phyloP scores from a whole-genome alignment of 2,329 filamentous ascomycete species.

The Aspergillus fumigatiaffinis region DNA sequence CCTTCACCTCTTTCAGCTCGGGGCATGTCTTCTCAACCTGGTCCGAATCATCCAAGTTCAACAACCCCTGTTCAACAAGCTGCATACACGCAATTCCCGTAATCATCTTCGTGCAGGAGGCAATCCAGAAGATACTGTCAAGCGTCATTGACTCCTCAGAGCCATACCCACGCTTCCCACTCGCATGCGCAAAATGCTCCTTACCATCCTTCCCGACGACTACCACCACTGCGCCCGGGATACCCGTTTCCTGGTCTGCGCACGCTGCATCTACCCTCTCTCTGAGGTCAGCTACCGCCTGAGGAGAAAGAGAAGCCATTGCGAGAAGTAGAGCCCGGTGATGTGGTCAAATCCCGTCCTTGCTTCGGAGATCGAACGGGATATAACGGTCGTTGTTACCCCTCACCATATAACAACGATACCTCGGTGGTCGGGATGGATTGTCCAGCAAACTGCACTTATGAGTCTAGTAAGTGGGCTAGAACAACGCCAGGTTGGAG shows the following conservation, averaged over 20 bases:
- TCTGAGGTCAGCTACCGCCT: background rate
- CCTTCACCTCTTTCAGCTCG: constrained; percentile 42
- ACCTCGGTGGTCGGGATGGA: background rate
- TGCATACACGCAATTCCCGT: constrained; percentile 46
- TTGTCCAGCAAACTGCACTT: background rate
- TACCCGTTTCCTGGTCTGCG: constrained; percentile 30
- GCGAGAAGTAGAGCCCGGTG: no score
- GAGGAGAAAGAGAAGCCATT: background rate
- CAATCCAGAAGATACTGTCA: constrained; percentile 59
- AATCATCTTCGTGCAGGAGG: constrained; percentile 49
- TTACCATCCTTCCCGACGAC: constrained; percentile 48
- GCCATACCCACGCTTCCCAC: constrained; percentile 45
- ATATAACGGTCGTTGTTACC: background rate
- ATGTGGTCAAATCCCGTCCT: background rate
- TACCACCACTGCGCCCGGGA: constrained; percentile 47
- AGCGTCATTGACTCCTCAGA: constrained; percentile 52
- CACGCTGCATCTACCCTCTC: background rate
- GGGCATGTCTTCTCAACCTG: constrained; percentile 40
- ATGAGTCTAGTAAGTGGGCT: background rate
- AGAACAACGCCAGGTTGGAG: no score
- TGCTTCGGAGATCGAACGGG: background rate
- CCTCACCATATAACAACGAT: background rate
- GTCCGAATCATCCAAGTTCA: constrained; percentile 41
- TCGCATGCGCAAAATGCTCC: constrained; percentile 47
- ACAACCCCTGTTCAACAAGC: constrained; percentile 41